Evolutionary conservation across 345 rosid species (phyloP).

Genomic region (Reutealis trisperma): DNA sequence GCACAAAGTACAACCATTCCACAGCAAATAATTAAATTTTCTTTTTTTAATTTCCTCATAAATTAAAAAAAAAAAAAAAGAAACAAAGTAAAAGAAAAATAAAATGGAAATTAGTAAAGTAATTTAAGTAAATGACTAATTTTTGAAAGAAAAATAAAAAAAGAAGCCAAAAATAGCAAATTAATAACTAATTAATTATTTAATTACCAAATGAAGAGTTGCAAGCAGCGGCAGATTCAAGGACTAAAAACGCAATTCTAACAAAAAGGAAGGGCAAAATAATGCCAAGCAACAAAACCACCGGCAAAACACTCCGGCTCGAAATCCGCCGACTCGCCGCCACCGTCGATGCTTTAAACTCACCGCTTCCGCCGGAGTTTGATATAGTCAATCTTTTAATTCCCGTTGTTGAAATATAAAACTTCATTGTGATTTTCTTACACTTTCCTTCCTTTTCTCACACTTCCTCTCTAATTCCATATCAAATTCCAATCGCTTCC

Average conservation of each 20-base stretch:
- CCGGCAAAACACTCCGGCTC: conserved; percentile 54
- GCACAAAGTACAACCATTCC: too few relatives aligned
- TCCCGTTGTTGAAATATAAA: conserved; percentile 66
- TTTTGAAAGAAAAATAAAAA: not conserved
- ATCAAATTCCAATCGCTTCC: conserved; percentile 18
- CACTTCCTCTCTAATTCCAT: conserved; percentile 38
- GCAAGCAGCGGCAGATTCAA: conserved; percentile 71
- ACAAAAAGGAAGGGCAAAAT: conserved; percentile 65
- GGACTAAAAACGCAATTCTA: conserved; percentile 69
- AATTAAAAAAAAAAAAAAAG: not conserved
- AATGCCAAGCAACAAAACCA: conserved; percentile 55
- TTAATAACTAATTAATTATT: not conserved
- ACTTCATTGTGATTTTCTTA: conserved; percentile 49
- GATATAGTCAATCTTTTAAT: conserved; percentile 64
- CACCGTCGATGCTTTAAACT: conserved; percentile 41
- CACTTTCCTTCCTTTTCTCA: not conserved
- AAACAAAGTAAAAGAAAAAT: not conserved
- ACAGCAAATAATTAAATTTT: too few relatives aligned
- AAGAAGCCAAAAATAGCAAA: not conserved
- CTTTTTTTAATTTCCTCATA: too few relatives aligned
- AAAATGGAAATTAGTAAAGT: too few relatives aligned
- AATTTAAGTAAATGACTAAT: too few relatives aligned
- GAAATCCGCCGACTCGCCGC: conserved; percentile 49
- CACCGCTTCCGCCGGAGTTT: conserved; percentile 38
- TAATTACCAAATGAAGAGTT: conserved; percentile 55